Evolutionary conservation across 1,284 basidiomycete genomes (phyloP).

Genomic region (Hemileia vastatrix): DNA sequence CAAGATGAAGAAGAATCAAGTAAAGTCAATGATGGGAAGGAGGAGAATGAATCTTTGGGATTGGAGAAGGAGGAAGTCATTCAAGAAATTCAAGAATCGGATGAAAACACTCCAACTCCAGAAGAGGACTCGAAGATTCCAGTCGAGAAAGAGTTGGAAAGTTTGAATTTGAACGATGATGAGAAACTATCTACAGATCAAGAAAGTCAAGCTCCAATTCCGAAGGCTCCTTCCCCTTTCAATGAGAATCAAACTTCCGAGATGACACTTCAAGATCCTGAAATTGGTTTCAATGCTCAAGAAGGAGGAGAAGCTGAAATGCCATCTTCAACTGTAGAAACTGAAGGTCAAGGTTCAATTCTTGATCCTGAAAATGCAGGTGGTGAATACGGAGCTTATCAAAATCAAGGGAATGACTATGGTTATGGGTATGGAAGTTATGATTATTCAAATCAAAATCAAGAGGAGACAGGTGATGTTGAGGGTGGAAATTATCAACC

Average conservation of each 20-base stretch:
- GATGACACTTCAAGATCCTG: conserved; percentile 7
- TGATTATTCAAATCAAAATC: neutral
- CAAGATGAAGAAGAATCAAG: no score
- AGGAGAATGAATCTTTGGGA: no score
- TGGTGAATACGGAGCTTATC: neutral
- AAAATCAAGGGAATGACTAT: neutral
- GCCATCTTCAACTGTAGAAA: neutral
- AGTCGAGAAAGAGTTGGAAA: neutral
- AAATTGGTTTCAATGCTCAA: neutral
- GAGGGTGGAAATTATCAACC: conserved; percentile 6
- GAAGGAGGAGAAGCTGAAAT: neutral
- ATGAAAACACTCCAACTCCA: neutral
- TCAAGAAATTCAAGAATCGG: neutral
- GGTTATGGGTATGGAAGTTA: conserved; percentile 4
- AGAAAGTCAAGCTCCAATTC: neutral
- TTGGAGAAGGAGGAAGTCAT: no score
- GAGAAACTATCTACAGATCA: neutral
- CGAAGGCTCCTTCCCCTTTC: conserved; percentile 10
- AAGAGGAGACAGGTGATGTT: neutral
- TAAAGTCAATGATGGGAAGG: no score
- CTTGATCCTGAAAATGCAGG: neutral
- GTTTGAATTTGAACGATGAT: neutral
- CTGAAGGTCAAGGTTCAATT: neutral
- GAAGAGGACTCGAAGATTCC: neutral
- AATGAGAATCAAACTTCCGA: conserved; percentile 24